Base-by-base conservation (phyloP, 176 grass and related monocot species). In the Eleusine coracana region DNA sequence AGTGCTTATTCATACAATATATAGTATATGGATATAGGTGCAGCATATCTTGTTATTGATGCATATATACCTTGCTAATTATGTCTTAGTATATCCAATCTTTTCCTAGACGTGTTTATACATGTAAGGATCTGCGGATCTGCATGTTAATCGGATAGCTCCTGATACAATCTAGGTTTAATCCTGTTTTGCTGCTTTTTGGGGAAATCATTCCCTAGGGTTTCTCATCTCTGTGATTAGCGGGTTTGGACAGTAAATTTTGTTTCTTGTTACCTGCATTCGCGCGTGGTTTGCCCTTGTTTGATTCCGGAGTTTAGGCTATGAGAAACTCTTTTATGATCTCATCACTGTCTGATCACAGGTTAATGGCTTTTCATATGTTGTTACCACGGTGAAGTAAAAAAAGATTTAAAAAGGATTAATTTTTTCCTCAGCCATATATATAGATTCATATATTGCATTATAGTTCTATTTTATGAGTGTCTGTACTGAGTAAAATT, bases 181-280 rank as follows among this genome's bases (percentile, higher is more conserved):
- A 49, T 25, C 29, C 51, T 14, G 12, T 37, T 54, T 21, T 15
- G 3, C 29, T 77, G 38, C 29, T 9, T 18, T 65, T 65, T 48
- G 36, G 75, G 41, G 44, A 9, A 64, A 49, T 78, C 7, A n/a
- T 63, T 45, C 3, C 16, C 58, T 77, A 20, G 37, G 21, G 27
- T 77, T 12, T 12, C n/a, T 25, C 59, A 28, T 62, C 23, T 62
- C 59, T 29, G 75, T 28, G 58, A 42, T 28, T 61, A 60, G 39
- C 56, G 73, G 73, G 21, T 62, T 64, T 46, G 39, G 7, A 20
- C 0, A 17, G 40, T 14, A 48, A 65, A 49, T 20, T 31, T 78
- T 21, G 41, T 46, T 29, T 65, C 41, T 66, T 65, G n/a, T 49
- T 78, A 13, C 76, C 76, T 62, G 16, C 60, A 66, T 78, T 78